These are phyloP conservation scores for Ostreobium quekettii DNA, from an alignment of 139 green algal species.

Conservation along the genomic window DNA sequence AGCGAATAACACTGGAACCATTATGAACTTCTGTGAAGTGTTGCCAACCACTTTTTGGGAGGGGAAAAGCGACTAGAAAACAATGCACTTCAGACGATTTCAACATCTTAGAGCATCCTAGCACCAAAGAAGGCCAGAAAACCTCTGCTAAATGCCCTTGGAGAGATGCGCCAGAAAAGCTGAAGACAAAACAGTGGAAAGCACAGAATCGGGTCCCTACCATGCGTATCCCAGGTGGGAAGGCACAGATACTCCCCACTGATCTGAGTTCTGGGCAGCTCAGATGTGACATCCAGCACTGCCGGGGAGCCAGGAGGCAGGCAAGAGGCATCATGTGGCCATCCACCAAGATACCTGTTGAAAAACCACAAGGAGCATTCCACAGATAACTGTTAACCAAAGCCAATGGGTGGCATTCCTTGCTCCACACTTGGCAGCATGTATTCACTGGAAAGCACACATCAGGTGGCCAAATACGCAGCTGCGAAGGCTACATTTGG, in stretches of 20 bases:
- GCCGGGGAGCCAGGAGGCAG: slow-evolving; percentile 37
- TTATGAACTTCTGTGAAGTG: background rate
- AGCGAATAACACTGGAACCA: background rate
- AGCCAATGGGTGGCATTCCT: too few species aligned
- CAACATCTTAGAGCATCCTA: background rate
- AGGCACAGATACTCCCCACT: slow-evolving; percentile 39
- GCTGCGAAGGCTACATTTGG: too few species aligned
- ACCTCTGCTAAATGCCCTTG: background rate
- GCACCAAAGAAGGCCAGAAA: background rate
- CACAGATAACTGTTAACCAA: too few species aligned
- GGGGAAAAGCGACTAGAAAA: background rate
- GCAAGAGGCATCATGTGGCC: slow-evolving; percentile 22
- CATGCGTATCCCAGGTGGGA: slow-evolving; percentile 48
- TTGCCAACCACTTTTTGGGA: background rate
- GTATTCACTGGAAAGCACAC: too few species aligned
- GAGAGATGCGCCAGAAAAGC: too few species aligned
- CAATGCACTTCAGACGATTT: background rate
- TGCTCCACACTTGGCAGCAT: too few species aligned
- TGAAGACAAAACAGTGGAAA: too few species aligned
- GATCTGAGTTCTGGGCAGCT: slow-evolving; percentile 41
- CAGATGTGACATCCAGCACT: slow-evolving; percentile 58
- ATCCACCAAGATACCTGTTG: slow-evolving; percentile 31
- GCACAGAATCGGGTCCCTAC: slow-evolving; percentile 14
- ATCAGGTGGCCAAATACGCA: too few species aligned
- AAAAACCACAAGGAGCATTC: too few species aligned